A percentile compares a stretch with the other conserved stretches of the same genome.
These are phyloP conservation scores for Drechslerella stenobrocha DNA, from an alignment of 2,329 filamentous ascomycete genomes.

Conservation along the genomic window DNA sequence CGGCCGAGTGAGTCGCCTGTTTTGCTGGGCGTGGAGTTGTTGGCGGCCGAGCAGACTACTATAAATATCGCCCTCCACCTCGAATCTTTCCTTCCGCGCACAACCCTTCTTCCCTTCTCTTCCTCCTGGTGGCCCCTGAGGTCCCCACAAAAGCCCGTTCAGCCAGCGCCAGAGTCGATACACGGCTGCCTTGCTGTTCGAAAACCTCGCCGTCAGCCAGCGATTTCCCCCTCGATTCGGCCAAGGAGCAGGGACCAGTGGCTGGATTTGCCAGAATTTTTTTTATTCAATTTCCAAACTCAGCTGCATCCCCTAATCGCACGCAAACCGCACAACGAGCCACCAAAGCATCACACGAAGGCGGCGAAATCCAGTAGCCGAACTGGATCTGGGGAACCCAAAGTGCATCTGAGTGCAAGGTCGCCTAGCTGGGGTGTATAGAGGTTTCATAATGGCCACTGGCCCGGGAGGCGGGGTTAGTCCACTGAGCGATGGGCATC, in stretches of 20 bases:
- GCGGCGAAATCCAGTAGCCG: conserved; percentile 5
- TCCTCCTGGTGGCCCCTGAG: conserved; percentile 16
- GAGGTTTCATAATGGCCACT: conserved; percentile 43
- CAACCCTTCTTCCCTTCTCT: conserved; percentile 35
- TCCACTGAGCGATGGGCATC: conserved; percentile 12
- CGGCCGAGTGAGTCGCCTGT: conserved; percentile 10
- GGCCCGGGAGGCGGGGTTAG: conserved; percentile 48
- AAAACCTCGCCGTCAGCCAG: conserved; percentile 1
- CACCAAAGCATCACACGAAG: conserved; percentile 18
- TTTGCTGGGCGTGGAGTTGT: conserved; percentile 24
- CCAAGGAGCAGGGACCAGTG: neutral
- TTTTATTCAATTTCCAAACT: conserved; percentile 7
- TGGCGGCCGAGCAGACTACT: conserved; percentile 14
- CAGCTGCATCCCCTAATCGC: conserved; percentile 28
- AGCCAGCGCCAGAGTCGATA: neutral
- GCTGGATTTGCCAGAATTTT: conserved; percentile 5
- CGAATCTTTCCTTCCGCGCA: conserved; percentile 21
- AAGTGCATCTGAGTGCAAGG: conserved; percentile 9
- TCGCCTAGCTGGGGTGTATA: conserved; percentile 41
- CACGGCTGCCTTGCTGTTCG: neutral
- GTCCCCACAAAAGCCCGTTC: conserved; percentile 11
- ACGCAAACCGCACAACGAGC: conserved; percentile 11
- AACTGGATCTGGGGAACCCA: neutral
- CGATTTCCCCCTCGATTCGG: conserved; percentile 10
- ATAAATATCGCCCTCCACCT: conserved; percentile 45